A percentile compares a stretch with the other conserved stretches of the same genome.
phyloP scores from a whole-genome alignment of 192 early-diverging fungal species.

The Linnemannia zychae region DNA sequence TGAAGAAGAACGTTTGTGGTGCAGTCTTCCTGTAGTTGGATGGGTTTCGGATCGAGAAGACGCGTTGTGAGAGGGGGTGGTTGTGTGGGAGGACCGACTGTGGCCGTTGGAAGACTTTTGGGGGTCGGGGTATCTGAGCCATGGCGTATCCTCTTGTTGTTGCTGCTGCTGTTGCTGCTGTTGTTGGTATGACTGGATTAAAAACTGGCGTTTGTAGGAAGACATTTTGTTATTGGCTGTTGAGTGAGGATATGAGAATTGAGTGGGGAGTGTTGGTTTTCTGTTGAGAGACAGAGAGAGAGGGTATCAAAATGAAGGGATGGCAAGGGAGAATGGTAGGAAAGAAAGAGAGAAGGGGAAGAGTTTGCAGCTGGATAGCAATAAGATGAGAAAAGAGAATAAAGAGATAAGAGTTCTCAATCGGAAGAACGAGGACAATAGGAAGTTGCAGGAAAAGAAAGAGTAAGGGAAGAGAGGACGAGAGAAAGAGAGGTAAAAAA shows the following conservation, averaged over 20 bases:
- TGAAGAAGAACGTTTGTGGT: slow-evolving; percentile 40
- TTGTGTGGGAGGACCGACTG: slow-evolving; percentile 22
- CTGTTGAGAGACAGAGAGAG: background rate
- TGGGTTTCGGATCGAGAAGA: slow-evolving; percentile 6
- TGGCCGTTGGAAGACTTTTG: slow-evolving; percentile 38
- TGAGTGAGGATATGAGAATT: background rate
- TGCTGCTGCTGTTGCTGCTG: background rate
- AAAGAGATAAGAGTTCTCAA: background rate
- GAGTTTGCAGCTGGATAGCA: background rate
- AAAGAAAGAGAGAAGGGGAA: background rate
- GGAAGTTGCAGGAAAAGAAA: slow-evolving; percentile 3
- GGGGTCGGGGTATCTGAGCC: slow-evolving; percentile 43
- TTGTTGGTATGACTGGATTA: slow-evolving; percentile 2
- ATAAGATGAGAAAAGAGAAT: background rate
- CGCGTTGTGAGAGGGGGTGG: background rate
- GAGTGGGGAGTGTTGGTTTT: background rate
- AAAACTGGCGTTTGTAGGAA: background rate
- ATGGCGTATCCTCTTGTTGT: slow-evolving; percentile 26
- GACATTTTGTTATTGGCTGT: background rate
- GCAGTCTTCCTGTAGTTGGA: background rate
- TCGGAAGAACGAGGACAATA: slow-evolving; percentile 5
- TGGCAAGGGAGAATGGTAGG: background rate
- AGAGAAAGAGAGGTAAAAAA: background rate
- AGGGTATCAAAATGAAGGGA: background rate
- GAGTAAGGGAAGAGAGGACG: background rate